Base-by-base conservation (phyloP, 2,329 filamentous ascomycete genomes). In the Aspergillus tubingensis region DNA sequence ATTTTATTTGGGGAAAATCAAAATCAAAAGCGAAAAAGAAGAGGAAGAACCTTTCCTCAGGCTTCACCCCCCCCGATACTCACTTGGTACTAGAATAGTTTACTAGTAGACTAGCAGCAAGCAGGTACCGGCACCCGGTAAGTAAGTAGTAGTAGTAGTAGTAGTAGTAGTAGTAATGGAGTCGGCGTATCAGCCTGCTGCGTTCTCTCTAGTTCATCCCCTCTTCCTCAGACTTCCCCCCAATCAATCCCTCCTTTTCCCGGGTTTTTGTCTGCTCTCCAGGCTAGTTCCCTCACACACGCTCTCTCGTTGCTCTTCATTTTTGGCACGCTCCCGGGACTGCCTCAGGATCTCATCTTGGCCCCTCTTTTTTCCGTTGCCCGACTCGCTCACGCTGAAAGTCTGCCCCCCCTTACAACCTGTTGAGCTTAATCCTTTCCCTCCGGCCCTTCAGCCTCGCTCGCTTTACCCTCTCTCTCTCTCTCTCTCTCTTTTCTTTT, bases 351-450 rank as follows among this genome's bases (percentile, higher is more conserved):
- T 49, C 25, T 44, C 32, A 11, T 30, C 27, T 32, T 44, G 25
- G 39, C 39, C 53, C 53, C 53, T 55, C 53, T 55, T 55, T 53
- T 32, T 55, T 55, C 23, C 41, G 32, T 44, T 47, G 53, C 53
- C 53, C 39, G 27, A 53, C 27, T 50, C 21, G 19, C 15, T 52
- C 52, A 27, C 54, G 27, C 51, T 36, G 32, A 13, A 36, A 36
- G 32, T 30, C 54, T 36, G 43, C 55, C 23, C 54, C 50, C 53
- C 60, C 56, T 58, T 53, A 57, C 49, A 13, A 50, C 57, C 53
- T 52, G 54, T 56, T 55, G 58, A 59, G 57, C 57, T 59, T 59
- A 57, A 60, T 57, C 50, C 52, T 55, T 39, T 53, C 23, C 25
- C 50, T 50, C 39, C 50, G 47, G 39, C 11, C 59, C 60, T 62